A percentile compares a stretch with the other conserved stretches of the same genome.
Conservation (phyloP, 352 stramenopile species). For the Phytophthora niederhauseri region DNA sequence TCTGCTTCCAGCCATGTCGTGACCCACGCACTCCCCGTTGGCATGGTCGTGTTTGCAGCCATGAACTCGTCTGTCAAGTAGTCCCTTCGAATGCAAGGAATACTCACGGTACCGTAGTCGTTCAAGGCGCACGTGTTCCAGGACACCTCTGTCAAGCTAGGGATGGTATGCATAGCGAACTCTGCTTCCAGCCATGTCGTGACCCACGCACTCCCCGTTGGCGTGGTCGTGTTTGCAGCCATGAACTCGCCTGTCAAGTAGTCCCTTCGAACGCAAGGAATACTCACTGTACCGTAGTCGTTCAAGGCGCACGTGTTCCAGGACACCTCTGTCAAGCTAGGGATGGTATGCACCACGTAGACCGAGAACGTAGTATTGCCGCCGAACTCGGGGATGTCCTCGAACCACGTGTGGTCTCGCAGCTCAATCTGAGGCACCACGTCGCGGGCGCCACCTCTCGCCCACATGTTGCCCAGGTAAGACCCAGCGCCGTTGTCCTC, state of each 20-base stretch:
- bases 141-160: too few species aligned
- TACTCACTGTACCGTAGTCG: slow-evolving; percentile 21
- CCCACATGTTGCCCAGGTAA: slow-evolving; percentile 34
- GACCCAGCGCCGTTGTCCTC: background rate
- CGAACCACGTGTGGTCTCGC: slow-evolving; percentile 25
- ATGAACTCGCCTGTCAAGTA: slow-evolving; percentile 11
- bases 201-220: slow-evolving; percentile 18
- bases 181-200: slow-evolving; percentile 27
- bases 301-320: too few species aligned
- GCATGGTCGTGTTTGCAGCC: slow-evolving; percentile 12
- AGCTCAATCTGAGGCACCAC: slow-evolving; percentile 25
- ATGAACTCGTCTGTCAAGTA: slow-evolving; percentile 12
- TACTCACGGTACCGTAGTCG: slow-evolving; percentile 21
- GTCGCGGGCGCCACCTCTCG: slow-evolving; percentile 21
- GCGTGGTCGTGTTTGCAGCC: slow-evolving; percentile 12
- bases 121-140: too few species aligned
- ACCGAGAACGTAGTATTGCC: slow-evolving; percentile 17
- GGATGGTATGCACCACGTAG: slow-evolving; percentile 24
- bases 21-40: slow-evolving; percentile 18
- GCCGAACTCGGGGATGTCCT: slow-evolving; percentile 10
- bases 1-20: slow-evolving; percentile 27
- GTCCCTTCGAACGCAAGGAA: slow-evolving; percentile 18
- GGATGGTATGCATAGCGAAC: slow-evolving; percentile 21
- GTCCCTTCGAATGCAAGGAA: slow-evolving; percentile 18
- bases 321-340: too few species aligned